Evolutionary conservation across 2,329 filamentous ascomycete genomes (phyloP).

Genomic region (Kalmusia sp.): DNA sequence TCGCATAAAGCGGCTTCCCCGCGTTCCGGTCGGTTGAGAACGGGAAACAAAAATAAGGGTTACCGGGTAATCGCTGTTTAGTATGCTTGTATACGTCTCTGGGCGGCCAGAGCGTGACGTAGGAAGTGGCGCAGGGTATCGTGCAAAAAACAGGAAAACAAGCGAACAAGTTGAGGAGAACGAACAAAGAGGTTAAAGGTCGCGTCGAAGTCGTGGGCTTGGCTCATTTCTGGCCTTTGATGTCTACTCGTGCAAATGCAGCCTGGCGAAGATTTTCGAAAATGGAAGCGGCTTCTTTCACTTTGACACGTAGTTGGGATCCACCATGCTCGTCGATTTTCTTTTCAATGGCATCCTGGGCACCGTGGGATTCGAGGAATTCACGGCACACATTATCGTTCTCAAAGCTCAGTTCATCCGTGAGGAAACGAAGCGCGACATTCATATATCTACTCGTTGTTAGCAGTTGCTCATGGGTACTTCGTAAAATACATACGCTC

Average conservation of each 20-base stretch:
- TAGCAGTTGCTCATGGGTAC: conserved; percentile 50
- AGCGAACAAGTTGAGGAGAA: conserved; percentile 9
- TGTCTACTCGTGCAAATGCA: conserved; percentile 89
- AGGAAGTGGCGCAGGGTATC: conserved; percentile 31
- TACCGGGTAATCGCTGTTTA: conserved; percentile 30
- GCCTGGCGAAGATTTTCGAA: conserved; percentile 77
- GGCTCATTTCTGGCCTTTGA: conserved; percentile 91
- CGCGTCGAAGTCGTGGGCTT: conserved; percentile 37
- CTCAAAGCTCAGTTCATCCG: conserved; percentile 95
- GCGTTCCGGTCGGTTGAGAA: conserved; percentile 35
- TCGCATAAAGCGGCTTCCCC: conserved; percentile 41
- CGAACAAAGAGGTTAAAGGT: conserved; percentile 7
- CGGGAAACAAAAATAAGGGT: conserved; percentile 30
- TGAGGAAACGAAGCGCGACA: conserved; percentile 87
- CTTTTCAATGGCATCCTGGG: conserved; percentile 78
- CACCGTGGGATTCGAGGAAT: conserved; percentile 84
- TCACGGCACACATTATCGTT: conserved; percentile 88
- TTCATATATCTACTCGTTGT: conserved; percentile 80
- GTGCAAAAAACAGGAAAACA: conserved; percentile 19
- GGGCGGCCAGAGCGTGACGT: conserved; percentile 27
- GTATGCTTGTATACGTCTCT: conserved; percentile 18
- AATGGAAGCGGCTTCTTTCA: conserved; percentile 65
- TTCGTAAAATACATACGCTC: conserved; percentile 71
- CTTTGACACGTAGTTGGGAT: conserved; percentile 53
- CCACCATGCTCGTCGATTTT: conserved; percentile 59